Evolutionary conservation across 2,329 filamentous ascomycete genomes (phyloP).

Genomic region (Ophiocordyceps camponoti-leonardi): DNA sequence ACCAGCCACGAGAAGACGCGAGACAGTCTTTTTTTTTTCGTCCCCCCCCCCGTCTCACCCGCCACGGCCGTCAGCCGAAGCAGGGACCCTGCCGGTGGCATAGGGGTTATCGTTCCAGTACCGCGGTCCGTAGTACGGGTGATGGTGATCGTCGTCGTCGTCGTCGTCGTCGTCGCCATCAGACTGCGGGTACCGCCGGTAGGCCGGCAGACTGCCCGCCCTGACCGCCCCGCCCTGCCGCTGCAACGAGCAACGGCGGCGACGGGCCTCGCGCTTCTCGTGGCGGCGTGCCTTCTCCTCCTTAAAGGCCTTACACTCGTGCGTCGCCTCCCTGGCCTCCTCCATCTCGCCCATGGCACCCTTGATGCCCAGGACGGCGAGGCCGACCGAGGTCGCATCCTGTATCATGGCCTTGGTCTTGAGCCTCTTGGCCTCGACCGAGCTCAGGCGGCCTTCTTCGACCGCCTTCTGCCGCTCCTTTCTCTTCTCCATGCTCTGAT

Average conservation of each 20-base stretch:
- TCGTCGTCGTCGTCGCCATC: constrained; percentile 20
- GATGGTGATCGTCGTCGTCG: constrained; percentile 24
- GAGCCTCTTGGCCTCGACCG: constrained; percentile 34
- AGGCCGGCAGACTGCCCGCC: constrained; percentile 26
- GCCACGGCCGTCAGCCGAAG: constrained; percentile 6
- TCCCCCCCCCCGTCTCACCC: neutral
- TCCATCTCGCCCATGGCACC: constrained; percentile 38
- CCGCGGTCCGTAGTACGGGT: constrained; percentile 23
- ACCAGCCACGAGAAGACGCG: neutral
- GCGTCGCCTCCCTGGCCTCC: constrained; percentile 30
- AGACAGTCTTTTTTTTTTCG: too few species aligned
- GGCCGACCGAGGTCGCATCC: constrained; percentile 40
- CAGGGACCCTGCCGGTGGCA: constrained; percentile 20
- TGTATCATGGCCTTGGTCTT: constrained; percentile 39
- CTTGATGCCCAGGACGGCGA: constrained; percentile 40
- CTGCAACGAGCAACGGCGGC: constrained; percentile 12
- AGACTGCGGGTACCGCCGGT: constrained; percentile 19
- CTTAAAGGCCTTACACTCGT: constrained; percentile 31
- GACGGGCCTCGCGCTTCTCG: constrained; percentile 23
- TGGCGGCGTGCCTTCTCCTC: constrained; percentile 31
- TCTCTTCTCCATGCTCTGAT: constrained; percentile 40
- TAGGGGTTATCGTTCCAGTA: constrained; percentile 32
- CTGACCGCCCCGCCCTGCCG: constrained; percentile 14
- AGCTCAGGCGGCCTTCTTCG: constrained; percentile 31
- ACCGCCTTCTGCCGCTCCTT: constrained; percentile 35